A percentile compares a stretch with the other conserved stretches of the same genome.
Evolutionary conservation across 805 yeast genomes (phyloP).

Genomic region (Tetrapisispora phaffii): DNA sequence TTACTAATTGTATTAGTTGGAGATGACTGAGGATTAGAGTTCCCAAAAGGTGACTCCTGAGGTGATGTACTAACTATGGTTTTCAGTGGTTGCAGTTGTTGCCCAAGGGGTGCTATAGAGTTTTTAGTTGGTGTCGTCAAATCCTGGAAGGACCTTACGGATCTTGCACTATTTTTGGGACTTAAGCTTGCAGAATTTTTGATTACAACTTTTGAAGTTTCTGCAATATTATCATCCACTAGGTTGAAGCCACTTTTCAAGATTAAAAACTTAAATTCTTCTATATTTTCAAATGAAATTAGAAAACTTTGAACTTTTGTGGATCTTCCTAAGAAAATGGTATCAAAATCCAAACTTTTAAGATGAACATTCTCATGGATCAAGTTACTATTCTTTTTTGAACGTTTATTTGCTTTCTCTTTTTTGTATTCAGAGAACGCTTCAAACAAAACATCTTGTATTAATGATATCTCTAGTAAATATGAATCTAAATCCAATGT

Average conservation of each 20-base stretch:
- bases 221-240: constrained; percentile 20
- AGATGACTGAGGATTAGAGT: not conserved
- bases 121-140: constrained; percentile 2
- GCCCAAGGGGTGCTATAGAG: not conserved
- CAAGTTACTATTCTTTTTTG: not conserved
- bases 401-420: not conserved
- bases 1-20: not conserved
- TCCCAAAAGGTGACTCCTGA: no score
- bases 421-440: constrained; percentile 1
- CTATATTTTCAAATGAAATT: constrained; percentile 35
- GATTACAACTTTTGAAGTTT: constrained; percentile 20
- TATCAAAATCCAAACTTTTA: constrained; percentile 30
- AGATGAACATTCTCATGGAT: not conserved
- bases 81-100: not conserved
- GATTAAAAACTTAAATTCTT: constrained; percentile 34
- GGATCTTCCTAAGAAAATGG: constrained; percentile 29
- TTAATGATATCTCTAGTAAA: constrained; percentile 38
- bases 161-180: constrained; percentile 6
- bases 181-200: constrained; percentile 6
- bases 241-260: constrained; percentile 26
- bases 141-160: constrained; percentile 18
- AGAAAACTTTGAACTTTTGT: constrained; percentile 30
- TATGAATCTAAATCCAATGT: constrained; percentile 41
- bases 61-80: not conserved
- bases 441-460: constrained; percentile 32